Base-by-base conservation (phyloP, 1,284 basidiomycete species). In the Athelia psychrophila region DNA sequence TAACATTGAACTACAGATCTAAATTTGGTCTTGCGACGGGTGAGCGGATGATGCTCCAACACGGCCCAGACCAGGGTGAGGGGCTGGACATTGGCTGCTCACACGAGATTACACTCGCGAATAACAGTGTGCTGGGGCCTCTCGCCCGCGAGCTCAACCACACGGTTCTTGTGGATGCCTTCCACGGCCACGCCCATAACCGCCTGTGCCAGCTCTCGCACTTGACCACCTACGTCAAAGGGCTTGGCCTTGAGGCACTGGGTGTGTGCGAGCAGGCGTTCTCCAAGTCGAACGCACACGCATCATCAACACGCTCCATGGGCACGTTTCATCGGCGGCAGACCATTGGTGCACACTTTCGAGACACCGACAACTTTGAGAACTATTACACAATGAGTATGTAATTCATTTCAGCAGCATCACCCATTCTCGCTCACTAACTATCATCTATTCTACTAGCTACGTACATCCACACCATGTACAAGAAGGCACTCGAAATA, bases 351-450 rank as follows among this genome's bases (percentile, higher is more conserved):
- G 38, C 16, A 3, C 58, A 57, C 48, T 48, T 57, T 25, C 27
- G 53, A n/a, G 52, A 60, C 32, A 50, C 51, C 25, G 54, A 63
- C 44, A 48, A 55, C n/a, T 56, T 54, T 22, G 56, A 64, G 20
- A 53, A 51, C 4, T 64, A 61, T 15, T 23, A 35, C 6, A 51
- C 53, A 16, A 33, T 57, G 10, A 48, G 56, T 57, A 45, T 33
- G 54, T 46, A 6, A 13, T 30, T 13, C 13, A 30, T n/a, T n/a
- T n/a, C n/a, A n/a, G n/a, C n/a, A n/a, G n/a, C n/a, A n/a, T n/a
- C n/a, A n/a, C n/a, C n/a, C n/a, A n/a, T n/a, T n/a, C n/a, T n/a
- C n/a, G n/a, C n/a, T n/a, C n/a, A n/a, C n/a, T n/a, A n/a, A n/a
- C n/a, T n/a, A n/a, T n/a, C n/a, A n/a, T n/a, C n/a, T n/a, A n/a